phyloP scores from a whole-genome alignment of 768 basidiomycete genomes.

The Ramaria rubella region DNA sequence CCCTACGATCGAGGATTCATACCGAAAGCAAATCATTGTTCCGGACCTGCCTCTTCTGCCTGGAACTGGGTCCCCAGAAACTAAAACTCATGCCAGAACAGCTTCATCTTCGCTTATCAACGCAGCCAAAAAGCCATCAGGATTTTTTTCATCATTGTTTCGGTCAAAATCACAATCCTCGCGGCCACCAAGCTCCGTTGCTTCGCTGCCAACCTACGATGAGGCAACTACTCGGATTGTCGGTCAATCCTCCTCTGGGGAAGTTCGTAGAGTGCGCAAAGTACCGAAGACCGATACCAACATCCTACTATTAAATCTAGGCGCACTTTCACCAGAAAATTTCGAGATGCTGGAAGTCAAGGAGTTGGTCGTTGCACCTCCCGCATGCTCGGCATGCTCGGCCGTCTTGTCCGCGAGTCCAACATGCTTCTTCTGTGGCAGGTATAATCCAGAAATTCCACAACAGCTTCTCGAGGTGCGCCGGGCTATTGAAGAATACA shows the following conservation, averaged over 20 bases:
- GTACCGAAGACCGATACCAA: slow-evolving; percentile 7
- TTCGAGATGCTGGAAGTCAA: slow-evolving; percentile 4
- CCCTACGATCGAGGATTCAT: slow-evolving; percentile 8
- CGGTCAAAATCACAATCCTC: not conserved
- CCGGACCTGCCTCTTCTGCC: not conserved
- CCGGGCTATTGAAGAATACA: not conserved
- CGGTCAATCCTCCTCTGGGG: not conserved
- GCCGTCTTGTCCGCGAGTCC: not conserved
- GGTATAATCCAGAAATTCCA: not conserved
- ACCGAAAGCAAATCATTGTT: slow-evolving; percentile 1
- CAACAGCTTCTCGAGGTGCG: not conserved
- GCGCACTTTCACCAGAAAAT: slow-evolving; percentile 4
- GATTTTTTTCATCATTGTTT: not conserved
- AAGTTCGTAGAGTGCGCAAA: not conserved
- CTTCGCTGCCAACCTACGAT: not conserved
- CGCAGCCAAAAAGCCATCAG: not conserved
- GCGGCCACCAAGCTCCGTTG: not conserved
- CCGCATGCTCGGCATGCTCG: not conserved
- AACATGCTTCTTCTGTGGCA: slow-evolving; percentile 4
- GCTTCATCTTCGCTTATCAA: not conserved
- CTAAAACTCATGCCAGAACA: not conserved
- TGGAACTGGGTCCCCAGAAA: too few species aligned
- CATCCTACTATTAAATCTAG: slow-evolving; percentile 1
- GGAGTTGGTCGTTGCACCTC: not conserved
- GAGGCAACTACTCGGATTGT: not conserved